Base-by-base conservation (phyloP, 768 basidiomycete genomes). In the Boletales sp. region DNA sequence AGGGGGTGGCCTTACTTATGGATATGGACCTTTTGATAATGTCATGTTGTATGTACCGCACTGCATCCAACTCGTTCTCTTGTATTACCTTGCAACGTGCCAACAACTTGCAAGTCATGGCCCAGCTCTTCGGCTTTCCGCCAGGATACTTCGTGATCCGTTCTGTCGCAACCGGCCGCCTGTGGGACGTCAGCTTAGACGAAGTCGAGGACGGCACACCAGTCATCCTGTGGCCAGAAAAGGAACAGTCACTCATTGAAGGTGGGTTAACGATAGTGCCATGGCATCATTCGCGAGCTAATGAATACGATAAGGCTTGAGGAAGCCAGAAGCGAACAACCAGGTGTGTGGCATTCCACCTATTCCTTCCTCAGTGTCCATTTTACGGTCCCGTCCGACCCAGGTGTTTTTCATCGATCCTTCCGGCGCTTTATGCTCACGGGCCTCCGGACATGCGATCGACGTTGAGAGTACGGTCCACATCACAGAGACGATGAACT, bases 331-430 rank as follows among this genome's bases (percentile, higher is more conserved):
- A 31, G 75, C 83, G 2, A 82, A 87, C 53, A 92, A 93, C 57
- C 89, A 91, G 75, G 88, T 80, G 36, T 27, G 70, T 57, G 34
- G 13, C 40, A 27, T 32, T 40, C 34, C 14, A 15, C 34, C 31
- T 45, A 17, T 21, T 19, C 24, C 6, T 13, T 18, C 27, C 24
- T 27, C 29, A 43, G 29, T 36, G 32, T 30, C 37, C 17, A 38
- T n/a, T 36, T 52, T 40, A 45, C 17, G 12, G 8, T 31, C 17
- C 45, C 30, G 19, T 42, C 4, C 40, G n/a, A 8, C 31, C 36
- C 45, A 91, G 86, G 86, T 92, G 15, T 92, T 90, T 71, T 92
- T 88, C 70, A 79, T 92, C 46, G 90, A 93, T 63, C 77, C 79
- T 2, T 79, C 80, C 17, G 90, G 90, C 17, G 82, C 81, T 10